Percentiles rank a stretch among this genome's conserved stretches.
Conservation (phyloP, 1,284 basidiomycete species). For the Pterulicium gracile region DNA sequence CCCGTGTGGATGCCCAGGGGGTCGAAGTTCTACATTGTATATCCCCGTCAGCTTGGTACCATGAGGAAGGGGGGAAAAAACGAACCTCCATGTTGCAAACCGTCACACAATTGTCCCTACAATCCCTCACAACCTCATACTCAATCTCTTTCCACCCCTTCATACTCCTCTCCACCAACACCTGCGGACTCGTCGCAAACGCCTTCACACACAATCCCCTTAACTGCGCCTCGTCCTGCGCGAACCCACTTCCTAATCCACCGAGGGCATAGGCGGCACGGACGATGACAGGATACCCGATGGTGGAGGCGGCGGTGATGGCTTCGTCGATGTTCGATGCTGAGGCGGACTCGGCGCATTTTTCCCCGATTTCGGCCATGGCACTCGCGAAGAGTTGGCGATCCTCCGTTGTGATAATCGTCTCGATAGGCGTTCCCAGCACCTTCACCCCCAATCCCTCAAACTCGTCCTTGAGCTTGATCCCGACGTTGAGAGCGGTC, state of each 20-base stretch:
- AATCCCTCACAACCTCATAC: conserved; percentile 98
- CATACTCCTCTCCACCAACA: conserved; percentile 97
- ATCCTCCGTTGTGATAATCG: conserved; percentile 96
- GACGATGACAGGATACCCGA: conserved; percentile 97
- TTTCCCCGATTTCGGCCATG: conserved; percentile 96
- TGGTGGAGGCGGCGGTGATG: conserved; percentile 69
- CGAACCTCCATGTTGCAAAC: conserved; percentile 99
- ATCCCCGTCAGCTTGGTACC: not conserved
- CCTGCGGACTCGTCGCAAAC: conserved; percentile 95
- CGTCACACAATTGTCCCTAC: conserved; percentile 95
- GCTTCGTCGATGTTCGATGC: conserved; percentile 85
- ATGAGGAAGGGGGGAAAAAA: conserved; percentile 9
- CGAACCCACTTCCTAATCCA: conserved; percentile 92
- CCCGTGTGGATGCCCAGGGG: conserved; percentile 98
- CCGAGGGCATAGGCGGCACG: conserved; percentile 95
- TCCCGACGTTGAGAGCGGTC: conserved; percentile 94
- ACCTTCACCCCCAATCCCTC: conserved; percentile 81
- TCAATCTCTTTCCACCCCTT: conserved; percentile 99
- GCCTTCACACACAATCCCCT: conserved; percentile 85
- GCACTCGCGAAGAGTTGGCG: conserved; percentile 88
- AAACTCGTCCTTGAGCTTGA: conserved; percentile 97
- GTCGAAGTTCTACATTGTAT: conserved; percentile 88
- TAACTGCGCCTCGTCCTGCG: conserved; percentile 82
- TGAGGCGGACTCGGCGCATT: conserved; percentile 82
- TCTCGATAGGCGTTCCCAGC: conserved; percentile 94